Evolutionary conservation across 2,329 filamentous ascomycete genomes (phyloP).

Genomic region (Diaporthe sp.): DNA sequence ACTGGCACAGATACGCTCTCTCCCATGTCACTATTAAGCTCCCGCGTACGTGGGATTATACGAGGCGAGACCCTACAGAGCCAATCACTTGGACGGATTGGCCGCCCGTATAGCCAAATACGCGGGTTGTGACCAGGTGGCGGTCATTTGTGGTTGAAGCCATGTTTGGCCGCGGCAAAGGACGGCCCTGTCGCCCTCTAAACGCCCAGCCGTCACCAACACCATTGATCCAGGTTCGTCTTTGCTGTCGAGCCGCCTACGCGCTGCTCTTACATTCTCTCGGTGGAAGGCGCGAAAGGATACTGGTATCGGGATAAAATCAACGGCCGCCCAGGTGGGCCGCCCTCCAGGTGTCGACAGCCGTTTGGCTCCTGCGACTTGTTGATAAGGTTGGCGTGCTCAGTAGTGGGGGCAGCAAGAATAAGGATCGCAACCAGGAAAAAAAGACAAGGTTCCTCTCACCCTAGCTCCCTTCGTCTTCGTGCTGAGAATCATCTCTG

Average conservation of each 20-base stretch:
- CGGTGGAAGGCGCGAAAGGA: neutral
- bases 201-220: neutral
- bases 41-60: neutral
- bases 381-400: constrained; percentile 12
- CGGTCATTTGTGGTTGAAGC: neutral
- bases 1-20: neutral
- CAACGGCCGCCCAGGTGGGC: neutral
- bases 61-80: neutral
- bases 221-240: no score
- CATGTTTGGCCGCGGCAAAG: neutral
- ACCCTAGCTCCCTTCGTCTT: neutral
- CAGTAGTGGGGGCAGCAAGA: neutral
- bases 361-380: neutral
- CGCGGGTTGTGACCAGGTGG: neutral
- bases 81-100: neutral
- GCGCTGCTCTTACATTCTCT: neutral
- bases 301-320: neutral
- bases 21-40: neutral
- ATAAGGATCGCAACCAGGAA: neutral
- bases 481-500: constrained; percentile 18
- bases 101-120: neutral
- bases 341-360: neutral
- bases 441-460: neutral
- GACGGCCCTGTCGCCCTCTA: no score
- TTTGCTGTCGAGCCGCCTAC: neutral